phyloP scores from a whole-genome alignment of 1,284 basidiomycete species.

The Ustilago sp. region DNA sequence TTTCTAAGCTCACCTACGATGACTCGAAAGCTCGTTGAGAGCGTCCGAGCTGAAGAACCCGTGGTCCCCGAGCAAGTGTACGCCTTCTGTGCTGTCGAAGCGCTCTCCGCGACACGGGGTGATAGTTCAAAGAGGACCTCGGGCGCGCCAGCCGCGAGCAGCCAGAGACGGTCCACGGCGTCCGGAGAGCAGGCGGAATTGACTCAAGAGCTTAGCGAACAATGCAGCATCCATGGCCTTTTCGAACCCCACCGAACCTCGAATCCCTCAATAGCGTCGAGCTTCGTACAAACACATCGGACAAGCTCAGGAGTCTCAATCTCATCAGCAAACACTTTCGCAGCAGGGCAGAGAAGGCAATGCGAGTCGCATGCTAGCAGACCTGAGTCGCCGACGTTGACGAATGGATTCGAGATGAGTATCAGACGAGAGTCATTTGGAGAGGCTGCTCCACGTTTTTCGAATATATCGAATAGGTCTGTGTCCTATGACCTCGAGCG shows the following conservation, averaged over 20 bases:
- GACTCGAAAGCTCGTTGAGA: neutral
- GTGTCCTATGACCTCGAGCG: neutral
- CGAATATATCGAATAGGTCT: neutral
- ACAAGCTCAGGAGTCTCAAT: neutral
- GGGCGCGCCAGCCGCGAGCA: neutral
- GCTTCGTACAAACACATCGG: constrained; percentile 6
- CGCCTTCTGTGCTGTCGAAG: neutral
- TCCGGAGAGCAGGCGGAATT: neutral
- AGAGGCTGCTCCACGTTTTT: neutral
- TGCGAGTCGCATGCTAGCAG: neutral
- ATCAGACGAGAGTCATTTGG: neutral
- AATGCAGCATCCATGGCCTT: neutral
- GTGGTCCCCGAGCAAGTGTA: neutral
- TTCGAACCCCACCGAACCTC: neutral
- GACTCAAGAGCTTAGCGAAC: neutral
- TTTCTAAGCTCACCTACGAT: neutral
- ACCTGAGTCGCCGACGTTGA: neutral
- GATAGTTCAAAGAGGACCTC: neutral
- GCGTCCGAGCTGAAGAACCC: neutral
- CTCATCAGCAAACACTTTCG: neutral
- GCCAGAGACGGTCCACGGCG: neutral
- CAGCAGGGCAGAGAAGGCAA: neutral
- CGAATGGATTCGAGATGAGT: neutral
- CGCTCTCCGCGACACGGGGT: neutral
- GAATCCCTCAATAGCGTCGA: constrained; percentile 7